These are phyloP conservation scores for Darksidea phi DNA, from an alignment of 495 filamentous ascomycete species.

Conservation along the genomic window DNA sequence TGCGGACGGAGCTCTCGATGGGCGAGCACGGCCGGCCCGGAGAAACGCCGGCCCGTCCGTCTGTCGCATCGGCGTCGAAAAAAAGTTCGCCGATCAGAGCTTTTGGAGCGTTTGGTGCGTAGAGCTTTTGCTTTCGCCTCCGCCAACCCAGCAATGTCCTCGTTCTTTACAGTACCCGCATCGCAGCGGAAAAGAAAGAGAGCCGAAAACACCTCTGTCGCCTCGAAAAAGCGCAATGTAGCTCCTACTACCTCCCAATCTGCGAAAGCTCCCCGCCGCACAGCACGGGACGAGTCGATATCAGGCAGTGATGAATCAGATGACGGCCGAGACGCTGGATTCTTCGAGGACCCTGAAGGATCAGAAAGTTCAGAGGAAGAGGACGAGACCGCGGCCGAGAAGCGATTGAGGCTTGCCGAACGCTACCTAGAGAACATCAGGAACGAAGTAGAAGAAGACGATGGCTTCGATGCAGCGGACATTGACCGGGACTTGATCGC, in stretches of 20 bases:
- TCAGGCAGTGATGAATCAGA: constrained; percentile 74
- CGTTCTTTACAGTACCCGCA: constrained; percentile 47
- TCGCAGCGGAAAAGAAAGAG: constrained; percentile 48
- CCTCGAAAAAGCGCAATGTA: constrained; percentile 34
- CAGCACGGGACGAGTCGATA: constrained; percentile 60
- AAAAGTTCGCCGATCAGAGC: constrained; percentile 28
- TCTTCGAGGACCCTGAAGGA: constrained; percentile 44
- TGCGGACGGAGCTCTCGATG: constrained; percentile 20
- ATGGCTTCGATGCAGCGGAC: constrained; percentile 87
- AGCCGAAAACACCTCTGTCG: constrained; percentile 24
- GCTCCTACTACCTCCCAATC: constrained; percentile 18
- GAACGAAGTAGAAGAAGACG: constrained; percentile 66
- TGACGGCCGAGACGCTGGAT: constrained; percentile 46
- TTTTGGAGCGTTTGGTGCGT: neutral
- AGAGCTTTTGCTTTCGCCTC: neutral
- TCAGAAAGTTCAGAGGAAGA: constrained; percentile 59
- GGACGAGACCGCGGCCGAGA: constrained; percentile 82
- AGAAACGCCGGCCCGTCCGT: constrained; percentile 2
- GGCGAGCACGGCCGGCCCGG: neutral
- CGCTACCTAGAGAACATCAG: constrained; percentile 87
- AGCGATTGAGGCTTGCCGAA: constrained; percentile 83
- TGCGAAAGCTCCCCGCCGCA: constrained; percentile 28
- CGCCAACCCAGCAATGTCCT: constrained; percentile 39
- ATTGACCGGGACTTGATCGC: constrained; percentile 91
- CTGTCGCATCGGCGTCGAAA: constrained; percentile 2